A percentile compares a stretch with the other conserved stretches of the same genome.
These are phyloP conservation scores for Groenewaldozyma sp. DNA, from an alignment of 1,139 yeast species.

Conservation along the genomic window DNA sequence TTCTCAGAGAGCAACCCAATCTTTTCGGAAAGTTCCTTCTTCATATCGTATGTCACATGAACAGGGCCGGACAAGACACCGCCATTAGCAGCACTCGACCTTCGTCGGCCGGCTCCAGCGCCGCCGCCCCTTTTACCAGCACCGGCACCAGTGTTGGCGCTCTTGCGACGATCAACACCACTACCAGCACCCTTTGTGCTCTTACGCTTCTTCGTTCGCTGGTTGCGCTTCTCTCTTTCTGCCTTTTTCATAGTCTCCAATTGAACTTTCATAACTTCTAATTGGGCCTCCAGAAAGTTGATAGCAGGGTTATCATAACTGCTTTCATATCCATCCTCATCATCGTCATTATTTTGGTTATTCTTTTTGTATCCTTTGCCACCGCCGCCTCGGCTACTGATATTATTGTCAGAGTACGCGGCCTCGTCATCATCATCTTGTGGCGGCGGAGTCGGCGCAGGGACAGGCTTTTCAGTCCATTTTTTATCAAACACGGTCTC, in stretches of 20 bases:
- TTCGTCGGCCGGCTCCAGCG: constrained; percentile 7
- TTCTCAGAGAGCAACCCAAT: constrained; percentile 71
- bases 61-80: constrained; percentile 16
- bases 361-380: too few species aligned
- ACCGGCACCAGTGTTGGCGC: constrained; percentile 8
- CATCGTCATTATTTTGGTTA: too few species aligned
- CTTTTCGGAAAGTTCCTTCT: constrained; percentile 82
- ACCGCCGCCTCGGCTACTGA: too few species aligned
- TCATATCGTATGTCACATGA: constrained; percentile 77
- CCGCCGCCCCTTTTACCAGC: constrained; percentile 10
- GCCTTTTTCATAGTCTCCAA: constrained; percentile 68
- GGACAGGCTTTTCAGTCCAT: constrained; percentile 85
- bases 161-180: constrained; percentile 13
- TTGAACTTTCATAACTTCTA: constrained; percentile 77
- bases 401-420: constrained; percentile 39
- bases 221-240: constrained; percentile 43
- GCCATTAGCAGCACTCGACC: constrained; percentile 6
- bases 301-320: constrained; percentile 81
- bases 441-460: constrained; percentile 52
- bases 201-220: constrained; percentile 13
- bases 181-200: constrained; percentile 11
- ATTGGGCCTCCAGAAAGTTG: constrained; percentile 76
- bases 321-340: constrained; percentile 58
- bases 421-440: constrained; percentile 27
- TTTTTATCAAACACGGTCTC: constrained; percentile 79